Evolutionary conservation across 768 basidiomycete species (phyloP), one percentile per base, ranked within the genome.

Genomic region (Pisolithus albus): DNA sequence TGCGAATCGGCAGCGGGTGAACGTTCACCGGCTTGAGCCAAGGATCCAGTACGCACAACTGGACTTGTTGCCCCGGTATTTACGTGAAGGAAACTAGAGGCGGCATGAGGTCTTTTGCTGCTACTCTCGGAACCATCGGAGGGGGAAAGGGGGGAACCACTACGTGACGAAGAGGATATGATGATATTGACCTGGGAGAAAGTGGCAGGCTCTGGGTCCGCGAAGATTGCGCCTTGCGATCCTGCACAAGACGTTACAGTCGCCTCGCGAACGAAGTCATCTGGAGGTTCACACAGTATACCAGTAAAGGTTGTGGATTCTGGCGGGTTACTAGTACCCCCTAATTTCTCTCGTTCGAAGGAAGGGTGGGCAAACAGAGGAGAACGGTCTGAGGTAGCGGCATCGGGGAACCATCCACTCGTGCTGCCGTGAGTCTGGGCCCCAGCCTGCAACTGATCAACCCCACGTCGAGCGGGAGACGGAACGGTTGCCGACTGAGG

Each of bases 151-250:
- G 64, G 64, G 7, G 64, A 65, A 34, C 64, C 58, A 44, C 63
- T 63, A 51, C 59, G 62, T 28, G 64, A 65, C 52, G 64, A 64
- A 45, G 57, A 64, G 9, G 64, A 34, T 38, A 66, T 57, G 37
- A 65, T 65, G 26, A 65, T 65, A 47, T 57, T 65, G 51, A 65
- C 66, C 40, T 58, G 64, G 51, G 64, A 64, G 51, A 65, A 62
- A 26, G 50, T 59, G 50, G 56, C 45, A 51, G 57, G 53, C 38
- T 42, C 59, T 47, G 52, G 21, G 13, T 30, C 43, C 43, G 9
- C 43, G 28, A 24, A 47, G 23, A 47, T 47, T n/a, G 56, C 55
- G 42, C 15, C 49, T 49, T 52, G 55, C 36, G 23, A 47, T 46
- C 46, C 58, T 51, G 55, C 49, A 30, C 56, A 59, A 38, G 59